These are phyloP conservation scores for Symbiotaphrina buchneri DNA, from an alignment of 495 filamentous ascomycete genomes.

Conservation along the genomic window DNA sequence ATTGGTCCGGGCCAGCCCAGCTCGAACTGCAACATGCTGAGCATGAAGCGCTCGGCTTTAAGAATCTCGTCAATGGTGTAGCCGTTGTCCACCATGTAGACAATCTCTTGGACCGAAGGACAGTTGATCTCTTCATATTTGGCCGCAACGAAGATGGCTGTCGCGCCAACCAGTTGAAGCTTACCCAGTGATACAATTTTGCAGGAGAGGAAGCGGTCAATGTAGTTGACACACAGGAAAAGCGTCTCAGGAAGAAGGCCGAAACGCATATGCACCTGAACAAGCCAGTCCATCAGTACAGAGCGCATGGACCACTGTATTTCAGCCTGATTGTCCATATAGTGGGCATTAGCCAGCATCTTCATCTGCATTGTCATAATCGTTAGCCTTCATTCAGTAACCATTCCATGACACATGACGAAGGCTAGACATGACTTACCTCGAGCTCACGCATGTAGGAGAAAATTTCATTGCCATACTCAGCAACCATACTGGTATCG, in stretches of 20 bases:
- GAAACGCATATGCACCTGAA: slow-evolving; percentile 89
- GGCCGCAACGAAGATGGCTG: slow-evolving; percentile 84
- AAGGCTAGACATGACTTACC: slow-evolving; percentile 27
- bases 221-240: slow-evolving; percentile 83
- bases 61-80: slow-evolving; percentile 81
- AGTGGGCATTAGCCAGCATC: slow-evolving; percentile 69
- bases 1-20: slow-evolving; percentile 94
- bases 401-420: not conserved
- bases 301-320: slow-evolving; percentile 98
- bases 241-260: slow-evolving; percentile 79
- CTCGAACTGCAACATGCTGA: slow-evolving; percentile 83
- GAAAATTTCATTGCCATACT: slow-evolving; percentile 93
- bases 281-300: slow-evolving; percentile 93
- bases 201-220: slow-evolving; percentile 86
- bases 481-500: slow-evolving; percentile 96
- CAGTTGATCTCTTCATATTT: slow-evolving; percentile 99
- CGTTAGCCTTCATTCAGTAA: not conserved
- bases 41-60: slow-evolving; percentile 95
- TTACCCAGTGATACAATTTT: slow-evolving; percentile 91
- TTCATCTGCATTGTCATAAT: slow-evolving; percentile 27
- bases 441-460: slow-evolving; percentile 72
- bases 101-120: slow-evolving; percentile 81
- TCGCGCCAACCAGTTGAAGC: slow-evolving; percentile 88
- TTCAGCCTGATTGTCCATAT: slow-evolving; percentile 94
- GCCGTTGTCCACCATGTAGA: slow-evolving; percentile 92